Evolutionary conservation across 495 filamentous ascomycete species (phyloP).

Genomic region (Annulohypoxylon bovei): DNA sequence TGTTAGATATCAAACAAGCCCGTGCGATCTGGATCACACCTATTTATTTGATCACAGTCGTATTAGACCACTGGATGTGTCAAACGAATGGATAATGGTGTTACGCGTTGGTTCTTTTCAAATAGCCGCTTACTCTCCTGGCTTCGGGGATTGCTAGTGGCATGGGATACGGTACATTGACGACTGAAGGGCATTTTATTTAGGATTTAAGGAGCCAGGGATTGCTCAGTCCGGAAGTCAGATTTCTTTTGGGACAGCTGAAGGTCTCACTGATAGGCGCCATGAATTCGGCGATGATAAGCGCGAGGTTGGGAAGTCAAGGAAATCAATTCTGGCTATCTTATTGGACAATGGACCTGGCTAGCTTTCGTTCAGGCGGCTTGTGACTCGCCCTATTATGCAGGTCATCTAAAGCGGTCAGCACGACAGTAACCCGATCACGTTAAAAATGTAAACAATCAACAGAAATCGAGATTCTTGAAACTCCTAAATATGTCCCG

Average conservation of each 20-base stretch:
- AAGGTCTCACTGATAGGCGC: slow-evolving; percentile 34
- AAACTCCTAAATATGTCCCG: slow-evolving; percentile 17
- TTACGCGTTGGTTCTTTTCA: slow-evolving; percentile 19
- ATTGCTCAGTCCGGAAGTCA: slow-evolving; percentile 26
- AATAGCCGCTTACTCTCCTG: slow-evolving; percentile 29
- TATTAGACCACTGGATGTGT: slow-evolving; percentile 20
- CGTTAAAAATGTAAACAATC: slow-evolving; percentile 38
- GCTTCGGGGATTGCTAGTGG: slow-evolving; percentile 28
- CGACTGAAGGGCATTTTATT: slow-evolving; percentile 6
- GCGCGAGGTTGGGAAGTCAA: slow-evolving; percentile 25
- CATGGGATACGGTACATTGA: not conserved
- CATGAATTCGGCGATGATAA: slow-evolving; percentile 32
- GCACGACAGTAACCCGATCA: slow-evolving; percentile 24
- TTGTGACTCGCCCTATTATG: slow-evolving; percentile 35
- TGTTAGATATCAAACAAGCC: slow-evolving; percentile 38
- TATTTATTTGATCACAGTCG: slow-evolving; percentile 37
- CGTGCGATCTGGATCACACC: slow-evolving; percentile 40
- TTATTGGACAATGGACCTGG: slow-evolving; percentile 21
- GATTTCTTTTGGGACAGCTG: slow-evolving; percentile 38
- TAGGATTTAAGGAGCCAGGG: slow-evolving; percentile 13
- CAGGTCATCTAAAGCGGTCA: slow-evolving; percentile 39
- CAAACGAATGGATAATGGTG: slow-evolving; percentile 18
- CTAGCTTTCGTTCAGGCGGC: slow-evolving; percentile 8
- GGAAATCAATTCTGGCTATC: slow-evolving; percentile 4
- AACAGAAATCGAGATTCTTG: slow-evolving; percentile 31